phyloP scores from a whole-genome alignment of 177 flowering plant genomes.

The Vitis hybrid region DNA sequence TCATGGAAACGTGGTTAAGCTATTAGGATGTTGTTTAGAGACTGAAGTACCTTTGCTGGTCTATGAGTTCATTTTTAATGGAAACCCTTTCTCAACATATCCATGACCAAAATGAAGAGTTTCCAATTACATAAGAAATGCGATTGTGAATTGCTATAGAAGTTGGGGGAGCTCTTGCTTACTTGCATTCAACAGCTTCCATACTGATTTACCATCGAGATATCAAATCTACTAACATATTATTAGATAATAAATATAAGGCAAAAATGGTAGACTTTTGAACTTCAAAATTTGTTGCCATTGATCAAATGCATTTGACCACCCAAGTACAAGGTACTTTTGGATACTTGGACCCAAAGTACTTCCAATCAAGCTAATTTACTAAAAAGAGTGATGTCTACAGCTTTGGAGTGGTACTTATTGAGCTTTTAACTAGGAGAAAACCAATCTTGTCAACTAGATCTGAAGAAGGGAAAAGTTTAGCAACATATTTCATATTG shows the following conservation, averaged over 20 bases:
- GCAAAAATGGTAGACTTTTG: slow-evolving; percentile 14
- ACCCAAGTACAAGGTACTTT: slow-evolving; percentile 6
- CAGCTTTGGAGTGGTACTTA: slow-evolving; percentile 16
- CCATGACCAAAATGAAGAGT: neutral
- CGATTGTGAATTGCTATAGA: slow-evolving; percentile 5
- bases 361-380: neutral
- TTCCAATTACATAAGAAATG: neutral
- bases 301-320: slow-evolving; percentile 4
- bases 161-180: slow-evolving; percentile 4
- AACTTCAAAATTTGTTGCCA: slow-evolving; percentile 1
- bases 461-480: neutral
- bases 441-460: neutral
- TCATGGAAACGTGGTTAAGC: too few relatives aligned
- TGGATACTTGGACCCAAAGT: slow-evolving; percentile 10
- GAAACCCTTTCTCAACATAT: slow-evolving; percentile 3
- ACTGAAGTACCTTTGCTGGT: too few relatives aligned
- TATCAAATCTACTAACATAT: slow-evolving; percentile 3
- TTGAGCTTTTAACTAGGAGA: slow-evolving; percentile 3
- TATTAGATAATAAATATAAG: too few relatives aligned
- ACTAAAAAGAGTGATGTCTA: neutral
- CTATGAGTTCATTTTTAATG: slow-evolving; percentile 1
- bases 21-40: too few relatives aligned
- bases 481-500: neutral
- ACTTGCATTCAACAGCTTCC: slow-evolving; percentile 3
- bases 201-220: slow-evolving; percentile 11